These are phyloP conservation scores for Pseudoneurospora amorphoporcata DNA, from an alignment of 495 filamentous ascomycete genomes.

Conservation along the genomic window DNA sequence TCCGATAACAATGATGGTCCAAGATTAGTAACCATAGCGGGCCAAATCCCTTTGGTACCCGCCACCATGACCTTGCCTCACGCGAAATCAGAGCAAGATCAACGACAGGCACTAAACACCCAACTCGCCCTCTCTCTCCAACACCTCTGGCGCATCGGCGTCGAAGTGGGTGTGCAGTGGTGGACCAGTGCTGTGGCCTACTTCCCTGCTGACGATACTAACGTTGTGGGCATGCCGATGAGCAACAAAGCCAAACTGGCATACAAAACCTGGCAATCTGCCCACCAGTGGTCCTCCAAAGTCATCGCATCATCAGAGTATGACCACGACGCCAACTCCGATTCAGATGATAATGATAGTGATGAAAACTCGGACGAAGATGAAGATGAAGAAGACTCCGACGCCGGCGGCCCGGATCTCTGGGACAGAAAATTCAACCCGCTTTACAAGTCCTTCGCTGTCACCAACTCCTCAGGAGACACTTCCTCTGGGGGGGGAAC, in stretches of 20 bases:
- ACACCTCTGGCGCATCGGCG: slow-evolving; percentile 80
- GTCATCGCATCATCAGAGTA: not conserved
- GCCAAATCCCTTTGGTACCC: slow-evolving; percentile 85
- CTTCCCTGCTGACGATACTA: slow-evolving; percentile 27
- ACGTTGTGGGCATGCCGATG: not conserved
- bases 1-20: not conserved
- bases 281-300: slow-evolving; percentile 18
- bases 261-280: slow-evolving; percentile 23
- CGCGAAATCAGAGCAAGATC: not conserved
- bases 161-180: slow-evolving; percentile 58
- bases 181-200: slow-evolving; percentile 68
- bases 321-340: not conserved
- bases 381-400: slow-evolving; percentile 17
- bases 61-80: slow-evolving; percentile 57
- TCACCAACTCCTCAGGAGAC: slow-evolving; percentile 2
- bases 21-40: slow-evolving; percentile 49
- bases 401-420: slow-evolving; percentile 49
- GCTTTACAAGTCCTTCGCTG: slow-evolving; percentile 20
- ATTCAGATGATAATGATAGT: slow-evolving; percentile 8
- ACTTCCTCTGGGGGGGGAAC: slow-evolving; percentile 6
- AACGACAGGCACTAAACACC: slow-evolving; percentile 12
- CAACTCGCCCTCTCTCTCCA: slow-evolving; percentile 57
- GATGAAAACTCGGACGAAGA: slow-evolving; percentile 9
- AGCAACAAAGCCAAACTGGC: slow-evolving; percentile 8
- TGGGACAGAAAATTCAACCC: slow-evolving; percentile 61